Percentiles rank a stretch among this genome's conserved stretches.
Evolutionary conservation across 148 eudicot species (phyloP).

Genomic region (Pouteria glomerata): DNA sequence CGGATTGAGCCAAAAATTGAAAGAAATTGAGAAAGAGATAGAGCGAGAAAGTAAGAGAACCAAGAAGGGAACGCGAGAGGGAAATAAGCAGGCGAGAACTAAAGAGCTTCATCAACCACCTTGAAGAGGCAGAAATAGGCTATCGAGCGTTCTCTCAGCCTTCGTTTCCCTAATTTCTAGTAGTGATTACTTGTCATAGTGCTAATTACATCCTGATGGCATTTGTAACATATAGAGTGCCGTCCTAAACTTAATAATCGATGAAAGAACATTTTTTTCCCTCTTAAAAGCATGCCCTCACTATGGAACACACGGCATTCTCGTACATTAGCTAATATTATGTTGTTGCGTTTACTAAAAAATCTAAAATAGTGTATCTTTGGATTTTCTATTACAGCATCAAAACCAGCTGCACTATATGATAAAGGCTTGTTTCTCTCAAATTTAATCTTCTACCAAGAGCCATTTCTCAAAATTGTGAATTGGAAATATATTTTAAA

Average conservation of each 20-base stretch:
- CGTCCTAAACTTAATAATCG: background rate
- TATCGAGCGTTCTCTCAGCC: no score
- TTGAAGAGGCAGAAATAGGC: no score
- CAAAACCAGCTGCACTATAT: slow-evolving; percentile 17
- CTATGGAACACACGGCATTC: background rate
- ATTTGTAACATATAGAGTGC: background rate
- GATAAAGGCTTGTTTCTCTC: slow-evolving; percentile 2
- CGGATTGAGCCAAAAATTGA: no score
- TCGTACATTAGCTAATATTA: background rate
- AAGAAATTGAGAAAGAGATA: no score
- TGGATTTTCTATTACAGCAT: background rate
- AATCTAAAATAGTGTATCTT: background rate
- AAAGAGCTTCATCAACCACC: no score
- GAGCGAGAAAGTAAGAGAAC: no score
- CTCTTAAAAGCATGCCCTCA: background rate
- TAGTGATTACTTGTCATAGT: slow-evolving; percentile 11
- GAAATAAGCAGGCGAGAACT: no score
- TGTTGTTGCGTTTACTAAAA: background rate
- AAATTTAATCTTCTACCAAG: slow-evolving; percentile 16
- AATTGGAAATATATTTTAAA: slow-evolving; percentile 12
- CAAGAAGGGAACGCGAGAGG: no score
- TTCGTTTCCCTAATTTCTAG: no score
- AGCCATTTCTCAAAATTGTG: slow-evolving; percentile 16
- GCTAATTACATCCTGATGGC: slow-evolving; percentile 10
- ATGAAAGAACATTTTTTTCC: background rate